phyloP scores from a whole-genome alignment of 805 yeast genomes.

The Saturnispora saitoi region DNA sequence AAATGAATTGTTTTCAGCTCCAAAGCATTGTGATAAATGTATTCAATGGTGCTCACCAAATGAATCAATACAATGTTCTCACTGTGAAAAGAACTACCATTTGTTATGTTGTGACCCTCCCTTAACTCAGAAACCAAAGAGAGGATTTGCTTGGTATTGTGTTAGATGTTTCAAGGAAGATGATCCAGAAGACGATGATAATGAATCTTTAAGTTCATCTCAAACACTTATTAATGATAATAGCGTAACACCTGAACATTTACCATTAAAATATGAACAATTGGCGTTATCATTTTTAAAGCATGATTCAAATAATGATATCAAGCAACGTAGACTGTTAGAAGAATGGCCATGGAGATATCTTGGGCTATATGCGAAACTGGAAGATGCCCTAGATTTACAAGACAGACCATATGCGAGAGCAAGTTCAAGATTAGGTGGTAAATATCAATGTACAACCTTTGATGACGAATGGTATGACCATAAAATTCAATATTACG shows the following conservation, averaged over 20 bases:
- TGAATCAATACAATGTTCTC: slow-evolving; percentile 75
- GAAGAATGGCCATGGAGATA: slow-evolving; percentile 81
- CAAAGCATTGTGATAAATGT: slow-evolving; percentile 67
- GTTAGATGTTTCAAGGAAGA: slow-evolving; percentile 43
- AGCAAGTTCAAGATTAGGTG: slow-evolving; percentile 68
- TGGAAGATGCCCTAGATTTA: slow-evolving; percentile 70
- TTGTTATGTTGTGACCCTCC: slow-evolving; percentile 86
- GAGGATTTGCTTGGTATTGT: slow-evolving; percentile 91
- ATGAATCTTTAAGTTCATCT: neutral
- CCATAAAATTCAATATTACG: slow-evolving; percentile 62
- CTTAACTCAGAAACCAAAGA: slow-evolving; percentile 61
- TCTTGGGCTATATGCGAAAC: slow-evolving; percentile 62
- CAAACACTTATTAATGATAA: neutral
- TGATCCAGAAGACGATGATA: slow-evolving; percentile 10
- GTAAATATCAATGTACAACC: slow-evolving; percentile 64
- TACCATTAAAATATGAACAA: slow-evolving; percentile 41
- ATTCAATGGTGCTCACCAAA: slow-evolving; percentile 74
- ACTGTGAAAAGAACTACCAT: slow-evolving; percentile 63
- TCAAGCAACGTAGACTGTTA: slow-evolving; percentile 40
- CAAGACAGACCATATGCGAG: slow-evolving; percentile 77
- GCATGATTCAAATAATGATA: slow-evolving; percentile 34
- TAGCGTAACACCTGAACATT: slow-evolving; percentile 10
- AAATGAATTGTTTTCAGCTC: slow-evolving; percentile 52
- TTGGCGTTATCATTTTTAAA: slow-evolving; percentile 46
- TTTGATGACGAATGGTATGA: slow-evolving; percentile 51